Evolutionary conservation across 192 early-diverging fungal species (phyloP), one percentile per base, ranked within the genome.

Genomic region (Physocladia obscura): DNA sequence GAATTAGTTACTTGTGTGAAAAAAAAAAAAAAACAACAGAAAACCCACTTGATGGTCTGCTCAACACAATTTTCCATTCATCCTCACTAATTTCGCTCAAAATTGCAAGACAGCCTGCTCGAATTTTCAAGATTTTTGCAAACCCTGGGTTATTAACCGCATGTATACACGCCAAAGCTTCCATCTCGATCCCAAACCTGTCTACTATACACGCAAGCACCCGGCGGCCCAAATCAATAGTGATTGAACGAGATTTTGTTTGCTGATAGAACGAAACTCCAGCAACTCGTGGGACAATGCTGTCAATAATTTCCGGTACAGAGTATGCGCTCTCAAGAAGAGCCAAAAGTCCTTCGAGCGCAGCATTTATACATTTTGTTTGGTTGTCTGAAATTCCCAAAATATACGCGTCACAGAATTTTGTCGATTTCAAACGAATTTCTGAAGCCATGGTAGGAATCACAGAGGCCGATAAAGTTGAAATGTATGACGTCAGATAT

Each of bases 101-200:
- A 32, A 71, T 61, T 4, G 24, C 54, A 4, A 59, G 31, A 48
- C 68, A 63, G 22, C 74, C 74, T 32, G 30, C 55, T 19, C 61
- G 24, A 4, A 76, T 58, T 48, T 65, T 62, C 29, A 50, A 13
- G 32, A n/a, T 34, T 40, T 76, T 70, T 1, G 44, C 74, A 51
- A 63, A 70, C 44, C 70, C 74, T 5, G 68, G 54, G 22, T 54
- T 49, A 27, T 56, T n/a, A n/a, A 76, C 11, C 21, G 29, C 74
- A 37, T 70, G 68, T 15, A 56, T 24, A 32, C 70, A 51, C 17
- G 68, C 74, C 4, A 29, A 4, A 19, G 57, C 70, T 21, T 37
- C 35, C 15, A 40, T 54, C 11, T 62, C 61, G 5, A 51, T 32
- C 13, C 74, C 60, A 57, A 63, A 70, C 15, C 30, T 24, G 21